These are phyloP conservation scores for Kappamyces sp. DNA, from an alignment of 192 early-diverging fungal species.

Conservation along the genomic window DNA sequence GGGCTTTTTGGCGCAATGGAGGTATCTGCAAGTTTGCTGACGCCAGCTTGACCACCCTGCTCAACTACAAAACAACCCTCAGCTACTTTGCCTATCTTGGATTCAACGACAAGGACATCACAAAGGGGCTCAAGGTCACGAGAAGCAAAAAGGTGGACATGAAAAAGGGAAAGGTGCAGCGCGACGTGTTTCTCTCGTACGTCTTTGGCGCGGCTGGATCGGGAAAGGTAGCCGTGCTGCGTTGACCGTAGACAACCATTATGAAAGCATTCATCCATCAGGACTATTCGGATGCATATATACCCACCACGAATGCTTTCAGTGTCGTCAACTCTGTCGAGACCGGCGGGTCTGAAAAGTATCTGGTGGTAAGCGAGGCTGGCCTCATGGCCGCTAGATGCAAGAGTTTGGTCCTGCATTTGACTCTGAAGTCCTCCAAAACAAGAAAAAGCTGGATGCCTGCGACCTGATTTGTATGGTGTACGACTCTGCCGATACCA, in stretches of 20 bases:
- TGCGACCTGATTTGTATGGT: conserved; percentile 93
- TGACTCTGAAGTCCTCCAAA: conserved; percentile 86
- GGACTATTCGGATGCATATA: conserved; percentile 67
- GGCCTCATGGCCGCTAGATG: conserved; percentile 50
- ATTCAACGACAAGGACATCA: conserved; percentile 76
- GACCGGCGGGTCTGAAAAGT: conserved; percentile 88
- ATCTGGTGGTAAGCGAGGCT: conserved; percentile 68
- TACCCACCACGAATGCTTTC: conserved; percentile 68
- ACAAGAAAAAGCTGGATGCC: conserved; percentile 74
- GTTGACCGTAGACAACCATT: conserved; percentile 62
- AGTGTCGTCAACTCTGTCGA: conserved; percentile 93
- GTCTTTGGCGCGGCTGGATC: conserved; percentile 89
- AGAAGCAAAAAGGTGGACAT: conserved; percentile 57
- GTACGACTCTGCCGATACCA: conserved; percentile 89
- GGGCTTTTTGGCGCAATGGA: conserved; percentile 99
- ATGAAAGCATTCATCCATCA: conserved; percentile 83
- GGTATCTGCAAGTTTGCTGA: conserved; percentile 39
- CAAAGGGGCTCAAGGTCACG: conserved; percentile 79
- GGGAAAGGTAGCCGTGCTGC: conserved; percentile 65
- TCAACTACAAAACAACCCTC: conserved; percentile 84
- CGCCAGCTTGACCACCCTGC: conserved; percentile 86
- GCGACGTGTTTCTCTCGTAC: conserved; percentile 90
- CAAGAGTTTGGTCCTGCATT: conserved; percentile 84
- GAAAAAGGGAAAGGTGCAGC: conserved; percentile 75
- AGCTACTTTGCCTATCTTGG: conserved; percentile 96